phyloP scores from a whole-genome alignment of 345 rosid genomes.

The Pistacia vera region DNA sequence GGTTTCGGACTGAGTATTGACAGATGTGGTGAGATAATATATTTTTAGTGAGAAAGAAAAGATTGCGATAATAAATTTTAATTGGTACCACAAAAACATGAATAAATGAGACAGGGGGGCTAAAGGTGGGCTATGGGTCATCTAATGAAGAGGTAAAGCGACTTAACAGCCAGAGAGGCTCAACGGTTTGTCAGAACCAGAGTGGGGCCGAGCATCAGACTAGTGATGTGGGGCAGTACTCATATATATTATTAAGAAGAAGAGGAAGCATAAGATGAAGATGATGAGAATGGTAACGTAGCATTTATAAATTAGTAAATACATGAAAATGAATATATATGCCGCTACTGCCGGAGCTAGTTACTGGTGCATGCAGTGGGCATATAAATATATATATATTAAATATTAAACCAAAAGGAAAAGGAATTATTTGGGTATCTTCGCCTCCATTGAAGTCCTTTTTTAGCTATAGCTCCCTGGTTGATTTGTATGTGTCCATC shows the following conservation, averaged over 20 bases:
- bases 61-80: neutral
- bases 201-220: conserved; percentile 20
- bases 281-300: neutral
- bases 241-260: too few relatives aligned
- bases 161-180: conserved; percentile 37
- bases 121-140: conserved; percentile 25
- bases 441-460: conserved; percentile 23
- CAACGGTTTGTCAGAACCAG: conserved; percentile 41
- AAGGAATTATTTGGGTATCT: conserved; percentile 38
- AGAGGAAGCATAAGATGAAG: neutral
- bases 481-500: conserved; percentile 43
- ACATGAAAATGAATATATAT: too few relatives aligned
- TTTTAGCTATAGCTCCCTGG: conserved; percentile 33
- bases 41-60: too few relatives aligned
- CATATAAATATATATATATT: neutral
- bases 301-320: too few relatives aligned
- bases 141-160: conserved; percentile 41
- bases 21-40: too few relatives aligned
- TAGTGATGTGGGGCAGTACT: conserved; percentile 21
- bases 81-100: conserved; percentile 31
- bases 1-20: neutral
- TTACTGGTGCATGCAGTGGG: neutral
- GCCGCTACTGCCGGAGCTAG: neutral
- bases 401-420: conserved; percentile 12
- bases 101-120: conserved; percentile 19